Evolutionary conservation across 768 basidiomycete genomes (phyloP), one percentile per base, ranked within the genome.

Genomic region (Filobasidium floriforme): DNA sequence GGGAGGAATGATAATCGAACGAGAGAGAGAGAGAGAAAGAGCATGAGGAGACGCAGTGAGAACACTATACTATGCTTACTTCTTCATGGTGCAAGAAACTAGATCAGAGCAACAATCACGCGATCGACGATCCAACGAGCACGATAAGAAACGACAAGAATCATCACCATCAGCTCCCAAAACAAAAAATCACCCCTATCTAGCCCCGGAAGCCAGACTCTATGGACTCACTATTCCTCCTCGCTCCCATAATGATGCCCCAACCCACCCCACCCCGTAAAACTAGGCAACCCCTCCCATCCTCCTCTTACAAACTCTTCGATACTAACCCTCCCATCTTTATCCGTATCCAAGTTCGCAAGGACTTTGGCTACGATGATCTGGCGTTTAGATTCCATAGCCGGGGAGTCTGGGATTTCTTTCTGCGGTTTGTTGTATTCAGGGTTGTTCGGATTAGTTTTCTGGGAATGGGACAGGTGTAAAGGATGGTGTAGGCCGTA

Each of bases 31-130:
- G 54, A 28, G 14, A 26, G 54, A 15, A 28, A n/a, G n/a, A n/a
- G n/a, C n/a, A n/a, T n/a, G n/a, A n/a, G n/a, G n/a, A n/a, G n/a
- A n/a, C n/a, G n/a, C n/a, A n/a, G n/a, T n/a, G n/a, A n/a, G n/a
- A n/a, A n/a, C n/a, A n/a, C n/a, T n/a, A n/a, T n/a, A n/a, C 6
- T 32, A n/a, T 15, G 46, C 80, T 69, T 40, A 73, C 67, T 88
- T 92, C 93, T 85, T 99, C 96, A 79, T 99, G 96, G 74, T 98
- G 93, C 59, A 80, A 67, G 69, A 79, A 79, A 68, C 78, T 79
- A 61, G 0, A n/a, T 26, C 19, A n/a, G n/a, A n/a, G n/a, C n/a
- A n/a, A n/a, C n/a, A n/a, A n/a, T n/a, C n/a, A n/a, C n/a, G n/a
- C n/a, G n/a, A n/a, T n/a, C n/a, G n/a, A n/a, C n/a, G n/a, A n/a